phyloP scores from a whole-genome alignment of 345 rosid species.

The Hevea brasiliensis region DNA sequence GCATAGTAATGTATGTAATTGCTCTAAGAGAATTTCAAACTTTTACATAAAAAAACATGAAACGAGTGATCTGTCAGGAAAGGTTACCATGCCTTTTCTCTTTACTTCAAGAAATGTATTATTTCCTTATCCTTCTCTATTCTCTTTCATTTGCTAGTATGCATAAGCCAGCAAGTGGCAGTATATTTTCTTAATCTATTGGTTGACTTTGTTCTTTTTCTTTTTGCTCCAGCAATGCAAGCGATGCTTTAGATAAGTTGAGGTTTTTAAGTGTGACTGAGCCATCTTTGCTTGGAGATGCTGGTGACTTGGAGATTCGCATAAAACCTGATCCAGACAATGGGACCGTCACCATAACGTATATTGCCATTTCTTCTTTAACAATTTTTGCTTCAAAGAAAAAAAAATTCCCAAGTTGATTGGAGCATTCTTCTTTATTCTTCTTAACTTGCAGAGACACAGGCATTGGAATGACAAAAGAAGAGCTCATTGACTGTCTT shows the following conservation, averaged over 20 bases:
- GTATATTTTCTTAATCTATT: background rate
- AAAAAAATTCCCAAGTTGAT: background rate
- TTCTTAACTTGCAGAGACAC: slow-evolving; percentile 61
- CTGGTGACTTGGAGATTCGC: slow-evolving; percentile 84
- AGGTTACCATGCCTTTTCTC: background rate
- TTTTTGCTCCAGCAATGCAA: slow-evolving; percentile 69
- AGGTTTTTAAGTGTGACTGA: slow-evolving; percentile 95
- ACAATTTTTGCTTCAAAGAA: background rate
- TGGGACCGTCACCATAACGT: slow-evolving; percentile 87
- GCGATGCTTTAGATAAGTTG: slow-evolving; percentile 97
- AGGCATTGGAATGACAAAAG: slow-evolving; percentile 98
- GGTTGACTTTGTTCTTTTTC: slow-evolving; percentile 19
- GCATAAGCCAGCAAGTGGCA: background rate
- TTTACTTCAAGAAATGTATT: background rate
- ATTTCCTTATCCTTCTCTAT: background rate
- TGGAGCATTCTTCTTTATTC: slow-evolving; percentile 8
- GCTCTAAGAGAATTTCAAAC: background rate
- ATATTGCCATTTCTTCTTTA: slow-evolving; percentile 8
- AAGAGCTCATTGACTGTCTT: slow-evolving; percentile 93
- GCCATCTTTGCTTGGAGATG: slow-evolving; percentile 85
- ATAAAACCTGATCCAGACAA: slow-evolving; percentile 86
- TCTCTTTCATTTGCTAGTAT: no score
- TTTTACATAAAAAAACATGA: background rate
- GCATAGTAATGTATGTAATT: background rate
- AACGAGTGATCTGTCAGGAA: background rate